Evolutionary conservation across 371 early-diverging fungal genomes (phyloP).

Genomic region (Parasitella parasitica): DNA sequence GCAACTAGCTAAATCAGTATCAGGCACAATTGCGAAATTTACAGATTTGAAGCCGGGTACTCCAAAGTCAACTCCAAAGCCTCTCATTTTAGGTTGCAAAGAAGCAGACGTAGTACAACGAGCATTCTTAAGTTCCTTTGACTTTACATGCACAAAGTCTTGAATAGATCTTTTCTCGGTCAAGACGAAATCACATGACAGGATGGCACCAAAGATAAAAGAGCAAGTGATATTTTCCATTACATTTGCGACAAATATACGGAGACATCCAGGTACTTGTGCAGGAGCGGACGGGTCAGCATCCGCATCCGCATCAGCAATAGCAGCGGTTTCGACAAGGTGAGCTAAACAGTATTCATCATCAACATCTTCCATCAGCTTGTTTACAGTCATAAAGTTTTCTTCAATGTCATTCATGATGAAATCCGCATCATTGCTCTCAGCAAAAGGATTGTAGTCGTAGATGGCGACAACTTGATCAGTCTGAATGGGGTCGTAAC

Average conservation of each 20-base stretch:
- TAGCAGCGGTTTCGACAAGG: not conserved
- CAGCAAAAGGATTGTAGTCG: not conserved
- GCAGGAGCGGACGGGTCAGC: not conserved
- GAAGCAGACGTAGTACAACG: not conserved
- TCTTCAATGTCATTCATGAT: not conserved
- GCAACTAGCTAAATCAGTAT: not conserved
- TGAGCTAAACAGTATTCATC: not conserved
- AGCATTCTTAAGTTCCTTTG: not conserved
- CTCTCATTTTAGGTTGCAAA: conserved; percentile 2
- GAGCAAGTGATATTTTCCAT: not conserved
- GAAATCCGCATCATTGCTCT: not conserved
- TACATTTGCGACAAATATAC: not conserved
- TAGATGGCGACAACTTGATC: not conserved
- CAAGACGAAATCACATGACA: not conserved
- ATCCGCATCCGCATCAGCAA: not conserved
- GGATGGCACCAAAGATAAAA: not conserved
- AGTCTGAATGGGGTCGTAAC: not conserved
- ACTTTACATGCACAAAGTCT: not conserved
- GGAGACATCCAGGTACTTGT: not conserved
- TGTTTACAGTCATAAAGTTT: not conserved
- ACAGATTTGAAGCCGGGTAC: not conserved
- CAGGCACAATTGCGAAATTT: not conserved
- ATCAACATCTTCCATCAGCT: not conserved
- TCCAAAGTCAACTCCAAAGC: conserved; percentile 10
- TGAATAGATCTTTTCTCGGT: not conserved